phyloP scores from a whole-genome alignment of 2,329 filamentous ascomycete species.

The Fusarium albidum region DNA sequence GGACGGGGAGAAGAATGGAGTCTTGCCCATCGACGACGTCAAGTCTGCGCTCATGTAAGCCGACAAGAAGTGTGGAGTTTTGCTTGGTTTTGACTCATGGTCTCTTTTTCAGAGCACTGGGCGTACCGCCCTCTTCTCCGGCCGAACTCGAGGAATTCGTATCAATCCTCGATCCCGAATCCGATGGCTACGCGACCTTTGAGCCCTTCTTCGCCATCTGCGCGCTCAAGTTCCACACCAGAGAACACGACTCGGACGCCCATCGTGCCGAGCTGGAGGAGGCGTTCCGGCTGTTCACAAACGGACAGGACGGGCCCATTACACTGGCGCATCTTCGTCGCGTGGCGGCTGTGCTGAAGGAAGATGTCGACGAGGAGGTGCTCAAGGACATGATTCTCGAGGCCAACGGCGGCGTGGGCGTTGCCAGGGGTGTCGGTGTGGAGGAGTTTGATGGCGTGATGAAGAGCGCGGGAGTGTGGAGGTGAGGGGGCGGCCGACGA shows the following conservation, averaged over 20 bases:
- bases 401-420: constrained; percentile 82
- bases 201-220: constrained; percentile 86
- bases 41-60: constrained; percentile 76
- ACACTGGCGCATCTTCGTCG: constrained; percentile 79
- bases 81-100: constrained; percentile 1
- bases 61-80: too few species aligned
- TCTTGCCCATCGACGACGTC: constrained; percentile 73
- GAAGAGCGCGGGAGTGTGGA: constrained; percentile 83
- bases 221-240: constrained; percentile 81
- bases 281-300: constrained; percentile 83
- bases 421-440: constrained; percentile 73
- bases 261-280: constrained; percentile 76
- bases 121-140: constrained; percentile 69
- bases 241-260: constrained; percentile 60
- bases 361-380: constrained; percentile 83
- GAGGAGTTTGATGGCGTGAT: constrained; percentile 90
- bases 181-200: constrained; percentile 80
- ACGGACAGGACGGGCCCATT: constrained; percentile 66
- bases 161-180: constrained; percentile 82
- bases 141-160: constrained; percentile 80
- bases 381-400: constrained; percentile 94
- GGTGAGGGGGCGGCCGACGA: constrained; percentile 56
- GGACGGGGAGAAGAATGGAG: constrained; percentile 76
- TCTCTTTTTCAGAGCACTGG: constrained; percentile 74
- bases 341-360: constrained; percentile 82